A percentile compares a stretch with the other conserved stretches of the same genome.
These are phyloP conservation scores for Starmerella sp. DNA, from an alignment of 805 yeast genomes.

Conservation along the genomic window DNA sequence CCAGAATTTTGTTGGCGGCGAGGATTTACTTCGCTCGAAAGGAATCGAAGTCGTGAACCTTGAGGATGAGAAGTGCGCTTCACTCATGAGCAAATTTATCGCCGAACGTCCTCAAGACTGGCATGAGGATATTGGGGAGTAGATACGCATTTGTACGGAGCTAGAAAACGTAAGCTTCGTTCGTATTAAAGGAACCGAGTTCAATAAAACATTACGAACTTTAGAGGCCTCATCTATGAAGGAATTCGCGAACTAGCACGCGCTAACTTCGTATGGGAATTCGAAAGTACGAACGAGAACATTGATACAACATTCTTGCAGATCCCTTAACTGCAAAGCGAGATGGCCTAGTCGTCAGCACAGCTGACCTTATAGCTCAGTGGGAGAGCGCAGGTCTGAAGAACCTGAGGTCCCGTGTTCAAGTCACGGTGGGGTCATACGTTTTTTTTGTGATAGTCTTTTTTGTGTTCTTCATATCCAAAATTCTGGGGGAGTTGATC, in stretches of 20 bases:
- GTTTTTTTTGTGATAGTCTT: constrained; percentile 5
- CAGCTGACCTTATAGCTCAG: constrained; percentile 36
- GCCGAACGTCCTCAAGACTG: constrained; percentile 35
- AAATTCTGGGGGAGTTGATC: too few species aligned
- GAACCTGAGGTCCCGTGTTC: constrained; percentile 85
- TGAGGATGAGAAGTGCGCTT: constrained; percentile 32
- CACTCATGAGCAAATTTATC: constrained; percentile 68
- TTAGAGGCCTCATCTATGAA: too few species aligned
- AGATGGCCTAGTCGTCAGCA: constrained; percentile 1
- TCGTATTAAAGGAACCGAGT: background rate
- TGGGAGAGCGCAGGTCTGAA: constrained; percentile 43
- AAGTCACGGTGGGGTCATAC: constrained; percentile 52
- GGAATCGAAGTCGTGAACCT: constrained; percentile 43
- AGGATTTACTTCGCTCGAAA: constrained; percentile 51
- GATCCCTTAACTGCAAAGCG: background rate
- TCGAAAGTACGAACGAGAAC: background rate
- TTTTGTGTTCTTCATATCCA: background rate
- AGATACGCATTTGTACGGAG: background rate
- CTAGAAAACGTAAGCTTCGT: background rate
- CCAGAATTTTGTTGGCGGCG: constrained; percentile 71
- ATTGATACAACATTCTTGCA: background rate
- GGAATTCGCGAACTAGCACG: background rate
- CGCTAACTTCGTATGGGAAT: background rate
- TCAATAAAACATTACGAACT: too few species aligned
- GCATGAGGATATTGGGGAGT: constrained; percentile 33